Evolutionary conservation across 441 rosid genomes (phyloP), one percentile per base, ranked within the genome.

Genomic region (Populus hybrid): DNA sequence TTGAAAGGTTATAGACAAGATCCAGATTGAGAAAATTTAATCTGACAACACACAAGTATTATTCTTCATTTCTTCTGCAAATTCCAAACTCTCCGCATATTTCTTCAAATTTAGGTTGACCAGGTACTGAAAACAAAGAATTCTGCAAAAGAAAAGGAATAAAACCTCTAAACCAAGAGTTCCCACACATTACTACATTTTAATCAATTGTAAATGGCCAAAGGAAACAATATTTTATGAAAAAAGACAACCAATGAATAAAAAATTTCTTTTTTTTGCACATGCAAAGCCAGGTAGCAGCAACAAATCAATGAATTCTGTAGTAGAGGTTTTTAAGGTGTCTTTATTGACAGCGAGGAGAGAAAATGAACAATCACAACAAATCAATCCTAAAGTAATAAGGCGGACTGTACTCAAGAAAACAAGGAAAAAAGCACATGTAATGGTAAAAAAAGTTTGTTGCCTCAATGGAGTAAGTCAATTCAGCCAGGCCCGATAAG

Each of bases 111-210:
- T 38, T 42, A 79, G 64, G 73, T n/a, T 9, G 78, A 35, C 26
- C 42, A 38, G 65, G 42, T 75, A 31, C 68, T 61, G 20, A 45
- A 45, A 64, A 64, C 78, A 69, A 50, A 68, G 75, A 65, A 76
- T 65, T 77, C 84, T 83, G 82, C 84, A 76, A 72, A 71, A 56
- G 67, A n/a, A 33, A 59, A 66, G 21, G 38, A 74, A 76, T 68
- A 75, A 26, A 73, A 64, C 45, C 23, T 68, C 70, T 59, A 56
- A 79, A 45, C 76, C 11, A 7, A 76, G 68, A 68, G 59, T 53
- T 68, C 69, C 35, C 7, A 9, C 31, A 69, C 56, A 72, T 31
- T 29, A n/a, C 14, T 61, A 9, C 35, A 69, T 26, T 53, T 24
- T 24, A 7, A 61, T 21, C 24, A 42, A 42, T 42, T 61, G 23